Conservation (phyloP, 1,284 basidiomycete species). For the Athelia psychrophila region DNA sequence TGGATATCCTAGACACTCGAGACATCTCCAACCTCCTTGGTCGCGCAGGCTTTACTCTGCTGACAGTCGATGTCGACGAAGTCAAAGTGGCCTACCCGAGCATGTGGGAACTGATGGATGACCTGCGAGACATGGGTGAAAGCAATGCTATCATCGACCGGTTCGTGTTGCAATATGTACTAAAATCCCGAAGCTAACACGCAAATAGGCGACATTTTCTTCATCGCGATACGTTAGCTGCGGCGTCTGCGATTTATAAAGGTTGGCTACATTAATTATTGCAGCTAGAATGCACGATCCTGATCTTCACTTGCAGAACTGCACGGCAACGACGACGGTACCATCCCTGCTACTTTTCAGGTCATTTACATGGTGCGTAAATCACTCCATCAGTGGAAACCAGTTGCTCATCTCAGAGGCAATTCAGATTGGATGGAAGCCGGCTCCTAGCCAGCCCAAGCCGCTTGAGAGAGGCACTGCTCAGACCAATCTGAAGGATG, state of each 20-base stretch:
- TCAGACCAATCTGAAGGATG: constrained; percentile 78
- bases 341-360: constrained; percentile 93
- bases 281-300: too few species aligned
- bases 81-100: constrained; percentile 89
- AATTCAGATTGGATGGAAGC: constrained; percentile 96
- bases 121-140: constrained; percentile 96
- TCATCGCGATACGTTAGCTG: constrained; percentile 84
- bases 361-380: constrained; percentile 84
- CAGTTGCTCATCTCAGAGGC: constrained; percentile 1
- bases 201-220: constrained; percentile 60
- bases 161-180: constrained; percentile 29
- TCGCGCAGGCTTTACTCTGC: constrained; percentile 90
- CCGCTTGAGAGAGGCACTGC: constrained; percentile 86
- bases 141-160: constrained; percentile 87
- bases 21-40: constrained; percentile 91
- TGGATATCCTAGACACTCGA: constrained; percentile 60
- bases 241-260: constrained; percentile 92
- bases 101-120: constrained; percentile 95
- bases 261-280: constrained; percentile 40
- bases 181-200: neutral
- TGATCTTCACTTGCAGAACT: constrained; percentile 56
- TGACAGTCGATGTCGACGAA: constrained; percentile 97
- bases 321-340: constrained; percentile 81
- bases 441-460: constrained; percentile 80
- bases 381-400: neutral